Percentiles rank a stretch among this genome's conserved stretches.
Conservation (phyloP, 1,284 basidiomycete genomes). For the Pyrrhoderma lamaoense region DNA sequence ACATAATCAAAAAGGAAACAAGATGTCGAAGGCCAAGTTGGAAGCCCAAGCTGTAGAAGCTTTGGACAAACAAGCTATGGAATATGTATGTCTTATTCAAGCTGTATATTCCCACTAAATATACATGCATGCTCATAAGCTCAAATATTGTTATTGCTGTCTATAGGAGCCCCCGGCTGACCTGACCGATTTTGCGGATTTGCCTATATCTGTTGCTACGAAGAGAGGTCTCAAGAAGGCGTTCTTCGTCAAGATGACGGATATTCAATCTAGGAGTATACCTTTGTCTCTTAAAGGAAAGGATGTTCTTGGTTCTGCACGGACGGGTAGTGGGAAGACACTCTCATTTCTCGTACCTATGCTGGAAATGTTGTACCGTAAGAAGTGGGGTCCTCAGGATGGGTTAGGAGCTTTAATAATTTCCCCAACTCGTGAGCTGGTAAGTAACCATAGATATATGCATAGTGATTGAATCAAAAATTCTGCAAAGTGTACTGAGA, state of each 20-base stretch:
- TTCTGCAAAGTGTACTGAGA: not conserved
- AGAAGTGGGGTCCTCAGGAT: slow-evolving; percentile 76
- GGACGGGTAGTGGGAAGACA: slow-evolving; percentile 81
- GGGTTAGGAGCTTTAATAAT: slow-evolving; percentile 91
- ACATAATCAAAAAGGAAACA: not conserved
- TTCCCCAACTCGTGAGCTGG: slow-evolving; percentile 91
- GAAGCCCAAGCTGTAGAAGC: slow-evolving; percentile 49
- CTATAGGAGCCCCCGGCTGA: slow-evolving; percentile 41
- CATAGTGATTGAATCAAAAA: too few relatives aligned
- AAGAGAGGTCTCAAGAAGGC: slow-evolving; percentile 78
- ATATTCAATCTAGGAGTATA: slow-evolving; percentile 64
- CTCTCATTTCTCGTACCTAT: slow-evolving; percentile 76
- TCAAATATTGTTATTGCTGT: slow-evolving; percentile 20
- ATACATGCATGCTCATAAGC: too few relatives aligned
- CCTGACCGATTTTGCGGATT: slow-evolving; percentile 50
- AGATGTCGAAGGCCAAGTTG: slow-evolving; percentile 17
- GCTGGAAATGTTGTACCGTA: slow-evolving; percentile 67
- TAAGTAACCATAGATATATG: slow-evolving; percentile 26
- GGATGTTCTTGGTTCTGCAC: slow-evolving; percentile 72
- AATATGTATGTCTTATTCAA: slow-evolving; percentile 43
- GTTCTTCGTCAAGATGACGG: slow-evolving; percentile 82
- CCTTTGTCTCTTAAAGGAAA: slow-evolving; percentile 58
- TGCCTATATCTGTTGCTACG: slow-evolving; percentile 64
- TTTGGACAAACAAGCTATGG: slow-evolving; percentile 45
- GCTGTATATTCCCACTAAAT: not conserved